Percentiles rank a stretch among this genome's conserved stretches.
Evolutionary conservation across 352 stramenopile genomes (phyloP).

Genomic region (Stramenopiles sp.): DNA sequence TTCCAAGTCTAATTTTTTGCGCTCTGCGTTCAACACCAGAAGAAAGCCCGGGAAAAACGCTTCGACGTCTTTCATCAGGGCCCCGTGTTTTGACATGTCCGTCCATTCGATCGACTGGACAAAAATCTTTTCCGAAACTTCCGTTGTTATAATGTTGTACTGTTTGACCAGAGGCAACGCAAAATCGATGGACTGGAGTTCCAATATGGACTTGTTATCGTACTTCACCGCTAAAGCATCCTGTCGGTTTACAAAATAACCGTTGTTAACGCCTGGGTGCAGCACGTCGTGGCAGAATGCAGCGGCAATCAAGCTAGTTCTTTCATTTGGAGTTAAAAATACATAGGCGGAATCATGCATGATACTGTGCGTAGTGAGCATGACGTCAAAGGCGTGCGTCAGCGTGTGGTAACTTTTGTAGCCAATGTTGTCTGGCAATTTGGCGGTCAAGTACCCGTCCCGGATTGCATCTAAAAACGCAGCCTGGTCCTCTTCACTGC

Average conservation of each 20-base stretch:
- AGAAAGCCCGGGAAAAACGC: not conserved
- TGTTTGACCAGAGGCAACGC: not conserved
- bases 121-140: not conserved
- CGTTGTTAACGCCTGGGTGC: not conserved
- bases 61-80: not conserved
- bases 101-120: not conserved
- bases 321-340: not conserved
- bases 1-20: not conserved
- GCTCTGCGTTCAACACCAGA: not conserved
- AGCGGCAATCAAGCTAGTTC: not conserved
- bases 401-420: not conserved
- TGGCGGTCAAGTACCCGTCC: not conserved
- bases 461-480: not conserved
- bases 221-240: not conserved
- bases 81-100: not conserved
- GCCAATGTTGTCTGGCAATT: not conserved
- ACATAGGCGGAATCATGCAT: not conserved
- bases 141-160: not conserved
- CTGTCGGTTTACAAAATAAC: not conserved
- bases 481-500: not conserved
- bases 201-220: not conserved
- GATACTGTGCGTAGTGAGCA: not conserved
- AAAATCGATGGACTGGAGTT: not conserved
- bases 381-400: not conserved
- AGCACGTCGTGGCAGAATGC: not conserved